Conservation (phyloP, 305 asterid genomes). For the Lippia alba region DNA sequence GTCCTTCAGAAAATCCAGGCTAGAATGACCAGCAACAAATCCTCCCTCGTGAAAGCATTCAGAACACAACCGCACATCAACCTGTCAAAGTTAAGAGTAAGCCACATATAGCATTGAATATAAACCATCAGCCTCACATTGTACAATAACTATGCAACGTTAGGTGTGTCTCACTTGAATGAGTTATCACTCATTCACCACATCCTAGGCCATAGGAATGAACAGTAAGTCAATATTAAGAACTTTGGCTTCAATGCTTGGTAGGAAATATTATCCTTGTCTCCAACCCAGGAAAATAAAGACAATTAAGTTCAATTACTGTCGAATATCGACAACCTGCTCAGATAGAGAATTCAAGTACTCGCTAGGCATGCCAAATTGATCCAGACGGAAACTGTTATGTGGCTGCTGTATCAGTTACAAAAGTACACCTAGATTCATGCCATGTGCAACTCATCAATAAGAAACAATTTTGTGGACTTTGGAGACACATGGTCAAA, state of each 20-base stretch:
- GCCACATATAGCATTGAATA: slow-evolving; percentile 27
- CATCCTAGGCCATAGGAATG: neutral
- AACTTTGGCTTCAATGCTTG: neutral
- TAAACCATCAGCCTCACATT: neutral
- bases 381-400: too few species aligned
- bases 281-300: slow-evolving; percentile 11
- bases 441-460: neutral
- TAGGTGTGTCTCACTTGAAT: neutral
- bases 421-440: neutral
- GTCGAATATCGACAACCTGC: neutral
- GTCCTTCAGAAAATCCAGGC: slow-evolving; percentile 83
- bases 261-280: neutral
- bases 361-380: neutral
- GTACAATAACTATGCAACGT: slow-evolving; percentile 17
- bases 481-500: neutral
- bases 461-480: neutral
- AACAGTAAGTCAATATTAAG: neutral
- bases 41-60: slow-evolving; percentile 92
- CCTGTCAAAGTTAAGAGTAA: slow-evolving; percentile 57
- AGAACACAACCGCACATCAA: slow-evolving; percentile 74
- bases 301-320: neutral
- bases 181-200: slow-evolving; percentile 3
- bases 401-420: neutral
- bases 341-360: slow-evolving; percentile 21
- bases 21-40: slow-evolving; percentile 93